Conservation (phyloP, 768 basidiomycete genomes). For the Serpula lacrymans region DNA sequence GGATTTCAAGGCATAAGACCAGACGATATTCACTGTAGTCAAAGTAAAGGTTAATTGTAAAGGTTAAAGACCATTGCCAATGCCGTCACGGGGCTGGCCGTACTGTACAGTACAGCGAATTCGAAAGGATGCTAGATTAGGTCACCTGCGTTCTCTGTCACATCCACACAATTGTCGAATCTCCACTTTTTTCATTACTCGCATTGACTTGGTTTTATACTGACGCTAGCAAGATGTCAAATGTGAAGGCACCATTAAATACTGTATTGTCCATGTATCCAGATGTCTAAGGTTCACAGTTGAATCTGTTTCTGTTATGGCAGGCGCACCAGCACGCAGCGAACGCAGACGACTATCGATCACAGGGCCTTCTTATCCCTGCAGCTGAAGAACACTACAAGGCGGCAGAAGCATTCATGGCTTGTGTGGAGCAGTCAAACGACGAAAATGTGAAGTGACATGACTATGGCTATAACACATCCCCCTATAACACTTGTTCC, state of each 20-base stretch:
- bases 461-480: slow-evolving; percentile 1
- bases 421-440: slow-evolving; percentile 67
- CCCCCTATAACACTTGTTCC: slow-evolving; percentile 9
- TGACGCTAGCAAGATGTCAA: slow-evolving; percentile 23
- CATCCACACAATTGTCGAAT: too few species aligned
- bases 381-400: slow-evolving; percentile 73
- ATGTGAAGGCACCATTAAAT: slow-evolving; percentile 49
- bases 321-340: slow-evolving; percentile 83
- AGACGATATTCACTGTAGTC: too few species aligned
- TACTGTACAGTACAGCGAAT: too few species aligned
- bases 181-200: too few species aligned
- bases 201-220: too few species aligned
- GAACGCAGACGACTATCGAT: slow-evolving; percentile 70
- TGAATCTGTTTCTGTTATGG: slow-evolving; percentile 4
- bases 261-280: slow-evolving; percentile 29
- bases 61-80: too few species aligned
- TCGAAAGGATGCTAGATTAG: slow-evolving; percentile 12
- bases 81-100: too few species aligned
- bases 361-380: slow-evolving; percentile 64
- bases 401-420: slow-evolving; percentile 72
- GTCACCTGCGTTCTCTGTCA: too few species aligned
- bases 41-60: too few species aligned
- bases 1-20: too few species aligned
- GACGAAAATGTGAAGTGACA: slow-evolving; percentile 61
- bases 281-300: background rate